phyloP scores from a whole-genome alignment of 345 rosid genomes.

The Dovyalis caffra region DNA sequence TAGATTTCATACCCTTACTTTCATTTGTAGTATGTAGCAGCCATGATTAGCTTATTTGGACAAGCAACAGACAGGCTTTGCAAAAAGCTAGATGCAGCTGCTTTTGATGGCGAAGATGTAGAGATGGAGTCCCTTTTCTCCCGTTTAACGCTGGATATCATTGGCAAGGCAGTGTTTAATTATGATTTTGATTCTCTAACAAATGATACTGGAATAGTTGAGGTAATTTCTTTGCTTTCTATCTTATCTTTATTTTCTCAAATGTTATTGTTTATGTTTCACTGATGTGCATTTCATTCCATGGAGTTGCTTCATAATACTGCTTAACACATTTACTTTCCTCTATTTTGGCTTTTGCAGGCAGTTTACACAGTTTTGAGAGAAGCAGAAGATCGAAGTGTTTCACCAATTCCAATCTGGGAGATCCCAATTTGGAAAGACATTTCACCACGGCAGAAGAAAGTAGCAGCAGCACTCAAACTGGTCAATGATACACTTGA shows the following conservation, averaged over 20 bases:
- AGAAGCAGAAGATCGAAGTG: constrained; percentile 97
- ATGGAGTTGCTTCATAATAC: neutral
- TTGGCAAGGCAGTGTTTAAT: constrained; percentile 95
- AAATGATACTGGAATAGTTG: constrained; percentile 92
- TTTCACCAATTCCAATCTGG: constrained; percentile 89
- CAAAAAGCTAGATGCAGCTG: constrained; percentile 72
- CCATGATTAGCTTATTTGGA: constrained; percentile 86
- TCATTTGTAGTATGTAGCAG: constrained; percentile 70
- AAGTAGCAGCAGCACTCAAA: constrained; percentile 70
- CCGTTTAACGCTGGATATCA: constrained; percentile 82
- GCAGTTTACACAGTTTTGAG: constrained; percentile 89
- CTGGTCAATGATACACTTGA: constrained; percentile 74
- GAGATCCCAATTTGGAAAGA: constrained; percentile 95
- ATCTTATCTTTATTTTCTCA: neutral
- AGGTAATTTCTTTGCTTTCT: constrained; percentile 42
- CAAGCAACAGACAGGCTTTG: constrained; percentile 87
- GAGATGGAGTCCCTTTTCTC: constrained; percentile 99
- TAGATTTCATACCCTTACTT: constrained; percentile 6
- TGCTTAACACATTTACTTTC: constrained; percentile 10
- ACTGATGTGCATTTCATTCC: neutral
- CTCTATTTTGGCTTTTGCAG: constrained; percentile 38
- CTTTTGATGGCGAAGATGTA: constrained; percentile 70
- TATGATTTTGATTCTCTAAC: constrained; percentile 91
- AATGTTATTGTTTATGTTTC: neutral
- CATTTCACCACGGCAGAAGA: constrained; percentile 80